Evolutionary conservation across 352 stramenopile genomes (phyloP).

Genomic region (Thalassiosira livingstoniorum): DNA sequence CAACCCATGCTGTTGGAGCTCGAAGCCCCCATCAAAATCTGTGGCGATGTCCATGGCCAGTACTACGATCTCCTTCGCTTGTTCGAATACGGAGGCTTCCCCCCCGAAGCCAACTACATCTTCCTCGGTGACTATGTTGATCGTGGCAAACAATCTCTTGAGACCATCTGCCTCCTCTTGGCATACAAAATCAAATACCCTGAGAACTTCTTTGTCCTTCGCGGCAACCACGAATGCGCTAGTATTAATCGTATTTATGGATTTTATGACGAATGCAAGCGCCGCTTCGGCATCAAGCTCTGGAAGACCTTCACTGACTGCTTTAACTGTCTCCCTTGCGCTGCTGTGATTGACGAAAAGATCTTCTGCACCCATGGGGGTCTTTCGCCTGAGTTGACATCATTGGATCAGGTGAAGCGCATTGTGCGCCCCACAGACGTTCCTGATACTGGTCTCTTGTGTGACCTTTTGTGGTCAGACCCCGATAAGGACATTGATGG

Average conservation of each 20-base stretch:
- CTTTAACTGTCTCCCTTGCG: slow-evolving; percentile 93
- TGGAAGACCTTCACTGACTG: slow-evolving; percentile 89
- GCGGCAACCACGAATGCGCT: slow-evolving; percentile 98
- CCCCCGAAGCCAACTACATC: slow-evolving; percentile 95
- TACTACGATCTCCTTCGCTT: slow-evolving; percentile 98
- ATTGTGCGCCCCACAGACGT: slow-evolving; percentile 92
- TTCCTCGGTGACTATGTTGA: slow-evolving; percentile 97
- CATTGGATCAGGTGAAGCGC: slow-evolving; percentile 94
- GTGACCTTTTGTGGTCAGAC: slow-evolving; percentile 98
- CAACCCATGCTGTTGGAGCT: slow-evolving; percentile 99
- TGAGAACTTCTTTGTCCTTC: slow-evolving; percentile 97
- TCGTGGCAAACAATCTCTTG: slow-evolving; percentile 95
- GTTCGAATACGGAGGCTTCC: slow-evolving; percentile 95
- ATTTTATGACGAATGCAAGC: slow-evolving; percentile 99
- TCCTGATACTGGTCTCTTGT: slow-evolving; percentile 94
- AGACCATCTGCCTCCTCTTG: slow-evolving; percentile 97
- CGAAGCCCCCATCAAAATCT: slow-evolving; percentile 93
- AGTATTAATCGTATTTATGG: slow-evolving; percentile 99
- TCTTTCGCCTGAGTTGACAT: slow-evolving; percentile 93
- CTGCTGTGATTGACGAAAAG: slow-evolving; percentile 98
- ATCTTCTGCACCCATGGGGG: slow-evolving; percentile 99
- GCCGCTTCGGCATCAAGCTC: slow-evolving; percentile 88
- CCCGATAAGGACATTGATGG: slow-evolving; percentile 99
- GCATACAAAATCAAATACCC: slow-evolving; percentile 99
- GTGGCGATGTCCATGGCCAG: slow-evolving; percentile 93